Evolutionary conservation across 306 rosid genomes (phyloP).

Genomic region (Hippophae tibetana): DNA sequence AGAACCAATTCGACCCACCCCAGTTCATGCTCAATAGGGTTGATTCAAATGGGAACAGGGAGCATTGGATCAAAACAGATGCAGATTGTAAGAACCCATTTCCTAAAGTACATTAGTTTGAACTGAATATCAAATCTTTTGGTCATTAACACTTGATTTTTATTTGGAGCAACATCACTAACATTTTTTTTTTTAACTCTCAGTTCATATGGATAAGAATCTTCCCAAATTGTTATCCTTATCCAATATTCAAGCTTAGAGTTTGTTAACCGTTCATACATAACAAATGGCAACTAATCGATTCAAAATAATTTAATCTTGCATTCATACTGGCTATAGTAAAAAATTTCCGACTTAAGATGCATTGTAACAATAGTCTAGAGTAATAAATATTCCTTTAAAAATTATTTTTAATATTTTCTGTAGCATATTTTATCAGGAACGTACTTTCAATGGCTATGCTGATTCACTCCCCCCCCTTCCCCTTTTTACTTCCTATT

Average conservation of each 20-base stretch:
- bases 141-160: not conserved
- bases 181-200: too few species aligned
- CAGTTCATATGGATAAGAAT: too few species aligned
- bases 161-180: too few species aligned
- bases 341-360: too few species aligned
- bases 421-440: not conserved
- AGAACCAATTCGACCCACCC: constrained; percentile 42
- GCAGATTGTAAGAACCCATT: constrained; percentile 63
- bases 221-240: too few species aligned
- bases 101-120: not conserved
- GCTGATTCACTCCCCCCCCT: constrained; percentile 1
- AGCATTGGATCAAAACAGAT: constrained; percentile 91
- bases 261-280: too few species aligned
- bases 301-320: too few species aligned
- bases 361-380: too few species aligned
- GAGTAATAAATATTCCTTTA: too few species aligned
- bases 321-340: too few species aligned
- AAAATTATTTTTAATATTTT: not conserved
- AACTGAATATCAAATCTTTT: not conserved
- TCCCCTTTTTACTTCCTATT: constrained; percentile 9
- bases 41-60: constrained; percentile 53
- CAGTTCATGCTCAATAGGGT: constrained; percentile 34
- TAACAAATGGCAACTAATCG: too few species aligned
- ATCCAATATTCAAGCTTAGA: too few species aligned
- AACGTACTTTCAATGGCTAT: not conserved